phyloP scores from a whole-genome alignment of 345 rosid genomes.

The Diplotaxis tenuifolia region DNA sequence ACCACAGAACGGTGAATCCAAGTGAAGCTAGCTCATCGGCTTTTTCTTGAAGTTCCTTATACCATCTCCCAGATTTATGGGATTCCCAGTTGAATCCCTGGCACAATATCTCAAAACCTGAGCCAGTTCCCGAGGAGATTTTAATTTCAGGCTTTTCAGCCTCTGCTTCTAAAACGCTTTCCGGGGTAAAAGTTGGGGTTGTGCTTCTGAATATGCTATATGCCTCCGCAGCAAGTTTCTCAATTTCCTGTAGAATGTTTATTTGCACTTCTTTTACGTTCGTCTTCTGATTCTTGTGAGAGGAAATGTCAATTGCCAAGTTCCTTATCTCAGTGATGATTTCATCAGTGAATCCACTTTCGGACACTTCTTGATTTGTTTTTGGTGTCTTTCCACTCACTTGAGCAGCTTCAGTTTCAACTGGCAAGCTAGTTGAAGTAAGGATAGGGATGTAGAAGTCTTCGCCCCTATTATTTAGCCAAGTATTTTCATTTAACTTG shows the following conservation, averaged over 20 bases:
- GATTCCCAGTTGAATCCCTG: constrained; percentile 99
- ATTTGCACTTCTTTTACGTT: constrained; percentile 74
- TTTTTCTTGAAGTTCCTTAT: constrained; percentile 68
- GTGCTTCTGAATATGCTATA: constrained; percentile 88
- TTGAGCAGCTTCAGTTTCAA: constrained; percentile 37
- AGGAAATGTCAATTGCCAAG: constrained; percentile 66
- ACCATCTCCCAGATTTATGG: constrained; percentile 85
- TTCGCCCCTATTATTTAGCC: constrained; percentile 65
- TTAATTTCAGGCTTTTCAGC: constrained; percentile 42
- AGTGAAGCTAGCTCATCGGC: constrained; percentile 68
- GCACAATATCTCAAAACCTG: constrained; percentile 84
- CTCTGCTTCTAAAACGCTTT: constrained; percentile 46
- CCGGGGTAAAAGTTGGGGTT: constrained; percentile 56
- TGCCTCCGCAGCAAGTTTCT: constrained; percentile 97
- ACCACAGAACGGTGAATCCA: constrained; percentile 88
- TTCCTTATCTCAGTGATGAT: constrained; percentile 78
- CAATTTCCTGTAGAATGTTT: constrained; percentile 89
- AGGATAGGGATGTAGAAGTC: constrained; percentile 79
- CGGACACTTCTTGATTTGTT: constrained; percentile 45
- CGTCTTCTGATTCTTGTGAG: constrained; percentile 49
- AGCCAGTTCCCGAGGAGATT: constrained; percentile 72
- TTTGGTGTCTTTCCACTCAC: constrained; percentile 38
- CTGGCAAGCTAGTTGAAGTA: constrained; percentile 43
- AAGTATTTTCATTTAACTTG: constrained; percentile 60
- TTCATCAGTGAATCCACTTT: constrained; percentile 48